phyloP scores from a whole-genome alignment of 371 early-diverging fungal species.

The Nematocida sp. region DNA sequence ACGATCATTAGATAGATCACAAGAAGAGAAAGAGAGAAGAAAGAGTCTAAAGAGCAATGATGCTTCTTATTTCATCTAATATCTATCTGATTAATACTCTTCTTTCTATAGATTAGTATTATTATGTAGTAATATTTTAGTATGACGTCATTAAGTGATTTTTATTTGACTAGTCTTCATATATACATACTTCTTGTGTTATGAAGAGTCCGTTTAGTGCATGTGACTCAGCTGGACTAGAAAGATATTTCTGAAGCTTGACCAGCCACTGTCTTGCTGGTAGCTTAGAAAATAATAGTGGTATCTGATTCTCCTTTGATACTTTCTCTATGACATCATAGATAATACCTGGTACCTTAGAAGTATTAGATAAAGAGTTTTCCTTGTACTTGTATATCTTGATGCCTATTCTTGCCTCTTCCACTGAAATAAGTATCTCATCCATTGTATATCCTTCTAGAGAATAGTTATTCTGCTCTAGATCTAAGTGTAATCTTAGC shows the following conservation, averaged over 20 bases:
- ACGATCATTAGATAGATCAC: too few relatives aligned
- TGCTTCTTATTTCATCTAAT: too few relatives aligned
- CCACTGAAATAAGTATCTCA: slow-evolving; percentile 27
- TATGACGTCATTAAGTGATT: not conserved
- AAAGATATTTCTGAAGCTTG: not conserved
- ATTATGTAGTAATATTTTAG: too few relatives aligned
- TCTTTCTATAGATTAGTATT: too few relatives aligned
- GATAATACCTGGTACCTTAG: not conserved
- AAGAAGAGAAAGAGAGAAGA: too few relatives aligned
- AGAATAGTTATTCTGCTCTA: not conserved
- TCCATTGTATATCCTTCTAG: not conserved
- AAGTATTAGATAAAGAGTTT: not conserved
- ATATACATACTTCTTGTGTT: slow-evolving; percentile 37
- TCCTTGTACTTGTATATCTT: not conserved
- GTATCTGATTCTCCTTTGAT: not conserved
- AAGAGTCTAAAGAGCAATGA: too few relatives aligned
- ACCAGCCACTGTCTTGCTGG: not conserved
- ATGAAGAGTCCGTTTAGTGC: slow-evolving; percentile 32
- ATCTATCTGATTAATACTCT: too few relatives aligned
- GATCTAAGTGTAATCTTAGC: not conserved
- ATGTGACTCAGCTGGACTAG: slow-evolving; percentile 1
- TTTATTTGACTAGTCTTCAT: not conserved
- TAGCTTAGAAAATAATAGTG: not conserved
- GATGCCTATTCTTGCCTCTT: slow-evolving; percentile 10
- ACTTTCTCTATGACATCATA: too few relatives aligned